Base-by-base conservation (phyloP, 2,329 filamentous ascomycete species). In the Claviceps pusilla region DNA sequence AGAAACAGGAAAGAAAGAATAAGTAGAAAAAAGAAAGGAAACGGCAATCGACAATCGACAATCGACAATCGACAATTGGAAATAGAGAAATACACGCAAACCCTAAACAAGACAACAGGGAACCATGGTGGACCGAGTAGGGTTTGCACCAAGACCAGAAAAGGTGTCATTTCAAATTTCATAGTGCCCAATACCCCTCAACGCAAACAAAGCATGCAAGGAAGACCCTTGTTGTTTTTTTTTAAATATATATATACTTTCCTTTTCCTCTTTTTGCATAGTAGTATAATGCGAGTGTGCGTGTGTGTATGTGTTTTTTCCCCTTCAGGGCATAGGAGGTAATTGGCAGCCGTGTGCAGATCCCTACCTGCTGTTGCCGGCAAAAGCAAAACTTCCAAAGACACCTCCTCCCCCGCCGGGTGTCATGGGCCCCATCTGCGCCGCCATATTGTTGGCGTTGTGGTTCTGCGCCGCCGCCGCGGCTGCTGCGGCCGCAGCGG, bases 331-430 rank as follows among this genome's bases (percentile, higher is more conserved):
- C 47, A 53, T 24, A 53, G 51, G 47, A 42, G 49, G 55, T 35
- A 51, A 50, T 53, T 54, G 51, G 55, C 56, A 59, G 52, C 50
- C 52, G 37, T 29, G 29, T 24, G 54, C 57, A 58, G 57, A 56
- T 39, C 57, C 57, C 61, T 64, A 71, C 60, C 69, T 68, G 61
- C 64, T 66, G 55, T 62, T 64, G 55, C 69, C 71, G 41, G 66
- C 69, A 68, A 79, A 78, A 56, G 76, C 73, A 69, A 91, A 91
- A 65, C 76, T 79, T 50, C 87, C 87, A 73, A 91, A 89, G 29
- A 84, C 81, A 52, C 86, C 85, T 31, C 83, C 83, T 2, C 82
- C 82, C 24, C 82, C 84, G 31, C 87, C 86, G 1, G 88, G 88
- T 7, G 88, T 93, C 77, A 89, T 83, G 41, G 85, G 79, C 3